Evolutionary conservation across 345 rosid genomes (phyloP).

Genomic region (Arabidopsis thaliana): DNA sequence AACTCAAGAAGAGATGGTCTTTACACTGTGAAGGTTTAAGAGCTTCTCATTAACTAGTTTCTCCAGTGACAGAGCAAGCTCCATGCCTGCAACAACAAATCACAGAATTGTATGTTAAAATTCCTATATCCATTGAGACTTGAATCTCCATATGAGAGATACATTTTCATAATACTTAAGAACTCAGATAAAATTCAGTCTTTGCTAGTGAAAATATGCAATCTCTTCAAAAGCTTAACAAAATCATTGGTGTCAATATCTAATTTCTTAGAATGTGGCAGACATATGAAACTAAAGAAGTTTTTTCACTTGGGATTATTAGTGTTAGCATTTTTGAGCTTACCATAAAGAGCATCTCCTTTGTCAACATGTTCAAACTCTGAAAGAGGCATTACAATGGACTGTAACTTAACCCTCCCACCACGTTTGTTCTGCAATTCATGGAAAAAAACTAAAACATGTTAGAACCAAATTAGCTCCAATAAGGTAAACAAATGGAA

Average conservation of each 20-base stretch:
- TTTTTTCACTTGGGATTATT: neutral
- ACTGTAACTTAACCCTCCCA: conserved; percentile 79
- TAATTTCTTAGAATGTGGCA: neutral
- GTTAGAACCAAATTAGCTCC: conserved; percentile 5
- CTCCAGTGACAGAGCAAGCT: conserved; percentile 84
- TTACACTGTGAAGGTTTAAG: conserved; percentile 73
- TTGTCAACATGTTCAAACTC: conserved; percentile 91
- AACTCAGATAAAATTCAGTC: neutral
- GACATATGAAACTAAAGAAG: neutral
- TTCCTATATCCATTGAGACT: neutral
- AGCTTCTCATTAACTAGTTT: conserved; percentile 89
- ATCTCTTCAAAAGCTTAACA: neutral
- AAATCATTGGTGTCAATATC: neutral
- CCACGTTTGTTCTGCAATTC: conserved; percentile 82
- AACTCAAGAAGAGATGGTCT: conserved; percentile 10
- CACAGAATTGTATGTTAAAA: neutral
- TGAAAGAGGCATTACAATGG: conserved; percentile 67
- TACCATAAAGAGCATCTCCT: conserved; percentile 93
- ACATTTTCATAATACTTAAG: conserved; percentile 4
- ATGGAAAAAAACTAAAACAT: conserved; percentile 14
- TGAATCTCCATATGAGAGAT: conserved; percentile 10
- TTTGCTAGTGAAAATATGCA: neutral
- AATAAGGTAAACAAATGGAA: neutral
- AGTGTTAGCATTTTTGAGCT: conserved; percentile 26
- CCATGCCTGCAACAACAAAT: conserved; percentile 73